Base-by-base conservation (phyloP, 257 asterid species). In the Paulownia fortunei region DNA sequence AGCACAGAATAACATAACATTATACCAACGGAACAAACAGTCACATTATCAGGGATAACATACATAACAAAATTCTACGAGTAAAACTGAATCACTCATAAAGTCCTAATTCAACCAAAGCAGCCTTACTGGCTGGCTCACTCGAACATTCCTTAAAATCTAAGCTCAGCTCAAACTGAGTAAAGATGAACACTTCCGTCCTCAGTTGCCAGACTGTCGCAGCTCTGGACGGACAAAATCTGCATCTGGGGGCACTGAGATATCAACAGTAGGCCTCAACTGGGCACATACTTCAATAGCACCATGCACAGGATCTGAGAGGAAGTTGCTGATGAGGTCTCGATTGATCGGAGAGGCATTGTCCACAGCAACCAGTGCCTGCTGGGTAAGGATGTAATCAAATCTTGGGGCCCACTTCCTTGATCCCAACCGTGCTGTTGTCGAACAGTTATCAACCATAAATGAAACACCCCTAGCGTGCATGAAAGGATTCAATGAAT, bases 391-490 rank as follows among this genome's bases (percentile, higher is more conserved):
- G 73, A 89, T 80, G 84, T 92, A 94, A 46, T 94, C 99, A 9
- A 94, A 94, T 49, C 98, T 82, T 4, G 98, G 97, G 3, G 99
- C 98, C 98, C 99, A 94, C 80, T 94, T 94, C 86, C 98, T 90
- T 3, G 99, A 91, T 30, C 99, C 99, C 79, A 92, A 63, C 1
- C 98, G 85, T 10, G 98, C 99, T 10, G 99, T 94, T 12, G 99
- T 94, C 36, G 99, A 94, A 74, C 99, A 94, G 82, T 94, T 94
- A 81, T 94, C 99, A 0, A 94, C 99, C 99, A 94, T 94, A 84
- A 94, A 94, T 1, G 99, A 89, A 10, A 94, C 99, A n/a, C 99
- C 98, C 36, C 97, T 94, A 7, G 99, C 98, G 0, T 94, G 99
- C 99, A 94, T 94, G 87, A 94, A 94, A 0, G 98, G 98, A 56